Conservation (phyloP, 495 filamentous ascomycete genomes). For the Penicillium waksmanii region DNA sequence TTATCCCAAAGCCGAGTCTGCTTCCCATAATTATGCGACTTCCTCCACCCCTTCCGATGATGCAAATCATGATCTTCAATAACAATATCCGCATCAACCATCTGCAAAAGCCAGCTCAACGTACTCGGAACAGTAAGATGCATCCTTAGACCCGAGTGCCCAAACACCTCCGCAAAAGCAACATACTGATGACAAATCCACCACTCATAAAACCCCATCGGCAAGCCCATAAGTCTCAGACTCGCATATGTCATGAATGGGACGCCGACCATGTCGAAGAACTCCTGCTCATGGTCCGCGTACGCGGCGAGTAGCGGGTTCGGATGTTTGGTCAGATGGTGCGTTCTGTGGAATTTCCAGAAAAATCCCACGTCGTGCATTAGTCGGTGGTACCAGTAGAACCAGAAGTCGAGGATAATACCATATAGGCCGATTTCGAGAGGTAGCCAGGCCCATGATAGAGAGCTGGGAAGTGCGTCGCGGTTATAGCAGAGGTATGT, state of each 20-base stretch:
- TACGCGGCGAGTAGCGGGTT: conserved; percentile 47
- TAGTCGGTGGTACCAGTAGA: conserved; percentile 48
- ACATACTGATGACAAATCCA: conserved; percentile 49
- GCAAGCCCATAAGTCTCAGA: conserved; percentile 36
- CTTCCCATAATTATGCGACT: conserved; percentile 50
- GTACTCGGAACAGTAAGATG: conserved; percentile 41
- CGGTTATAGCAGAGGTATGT: conserved; percentile 32
- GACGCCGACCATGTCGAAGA: conserved; percentile 48
- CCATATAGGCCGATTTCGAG: conserved; percentile 46
- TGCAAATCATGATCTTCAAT: conserved; percentile 51
- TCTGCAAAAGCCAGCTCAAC: conserved; percentile 40
- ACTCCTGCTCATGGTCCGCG: conserved; percentile 48
- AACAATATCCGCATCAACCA: conserved; percentile 41
- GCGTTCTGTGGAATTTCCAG: conserved; percentile 49
- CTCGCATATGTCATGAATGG: conserved; percentile 42
- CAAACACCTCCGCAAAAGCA: conserved; percentile 45
- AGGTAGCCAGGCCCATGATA: conserved; percentile 52
- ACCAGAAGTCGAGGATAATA: conserved; percentile 51
- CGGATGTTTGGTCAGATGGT: conserved; percentile 50
- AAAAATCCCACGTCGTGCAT: conserved; percentile 47
- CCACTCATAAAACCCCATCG: conserved; percentile 50
- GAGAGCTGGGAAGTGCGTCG: conserved; percentile 33
- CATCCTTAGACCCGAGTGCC: conserved; percentile 43
- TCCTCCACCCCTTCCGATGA: conserved; percentile 48
- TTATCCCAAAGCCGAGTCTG: conserved; percentile 49